Base-by-base conservation (phyloP, 2,329 filamentous ascomycete species). In the Celoporthe dispersa region DNA sequence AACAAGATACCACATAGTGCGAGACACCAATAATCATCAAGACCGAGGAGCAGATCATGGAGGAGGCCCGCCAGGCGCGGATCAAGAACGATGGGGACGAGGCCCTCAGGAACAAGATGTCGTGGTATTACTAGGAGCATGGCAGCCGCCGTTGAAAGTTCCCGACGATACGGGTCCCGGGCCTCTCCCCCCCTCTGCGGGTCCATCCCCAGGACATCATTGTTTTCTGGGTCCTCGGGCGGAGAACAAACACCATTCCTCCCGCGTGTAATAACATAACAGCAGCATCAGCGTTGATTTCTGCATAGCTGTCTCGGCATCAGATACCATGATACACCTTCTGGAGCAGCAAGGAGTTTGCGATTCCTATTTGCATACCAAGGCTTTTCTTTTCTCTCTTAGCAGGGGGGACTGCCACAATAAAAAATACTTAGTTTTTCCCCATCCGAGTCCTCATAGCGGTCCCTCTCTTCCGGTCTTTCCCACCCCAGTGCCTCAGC, bases 31-130 rank as follows among this genome's bases (percentile, higher is more conserved):
- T 77, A 63, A 48, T 65, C 70, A 73, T 80, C 71, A 81, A 80
- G 77, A 80, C 80, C 11, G 83, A 87, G 74, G 83, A 86, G 48
- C 83, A 87, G 73, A 82, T 87, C 68, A 73, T 80, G 61, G 81
- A 81, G 66, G 81, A 83, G 67, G 84, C 82, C 11, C 76, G 82
- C 53, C 76, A 77, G 66, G 80, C 80, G 11, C 78, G 81, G 64
- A 60, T 78, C 25, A 77, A 75, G 2, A 80, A 79, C 39, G 84
- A 86, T 14, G 79, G 80, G 59, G 84, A 87, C 64, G 84, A 85
- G 70, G 80, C 83, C 48, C 78, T 84, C 78, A 79, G 81, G 74
- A 79, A 81, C 73, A 89, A 88, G 81, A 75, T 81, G 73, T 73
- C 73, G 3, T 80, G 79, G 78, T 79, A 78, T 70, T 76, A 63